Evolutionary conservation across 129 eudicot species (phyloP), one percentile per base, ranked within the genome.

Genomic region (Flaveria ramosissima): DNA sequence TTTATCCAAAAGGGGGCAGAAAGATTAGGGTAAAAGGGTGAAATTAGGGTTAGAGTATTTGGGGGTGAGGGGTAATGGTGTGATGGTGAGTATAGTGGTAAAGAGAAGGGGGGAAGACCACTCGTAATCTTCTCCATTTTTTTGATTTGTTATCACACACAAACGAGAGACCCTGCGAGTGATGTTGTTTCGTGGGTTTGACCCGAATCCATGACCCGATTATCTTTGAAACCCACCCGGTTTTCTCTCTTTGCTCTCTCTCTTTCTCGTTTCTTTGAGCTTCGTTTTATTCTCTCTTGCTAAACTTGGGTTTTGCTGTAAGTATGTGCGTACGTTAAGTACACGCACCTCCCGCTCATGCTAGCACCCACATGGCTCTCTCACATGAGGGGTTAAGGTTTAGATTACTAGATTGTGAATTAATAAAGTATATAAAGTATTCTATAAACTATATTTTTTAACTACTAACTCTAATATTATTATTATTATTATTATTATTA

Each of bases 101-200:
- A 72, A 48, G 75, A 67, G 21, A 66, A 30, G 77, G 74, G 72
- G 55, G 71, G 77, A 79, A 60, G 74, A 68, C 68, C 60, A 74
- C 74, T 81, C 82, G 65, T 65, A 65, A 83, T 88, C 90, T 79
- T 78, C 84, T 81, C 88, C 90, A 88, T 88, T 81, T 83, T 84
- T 84, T 84, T 78, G 52, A 24, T 76, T 50, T 78, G 72, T 57
- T 77, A 46, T 26, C 77, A 50, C 75, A 73, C 47, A 76, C 81
- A 52, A 42, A 24, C 68, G 43, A 75, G 30, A 55, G 23, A 55
- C 69, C 75, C 68, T 61, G 68, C 53, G 16, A 78, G 7, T 66
- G 73, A 52, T 77, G 73, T 80, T 75, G 51, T 77, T 77, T 62
- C 24, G 50, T 51, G 86, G 86, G 64, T 82, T 78, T 32, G 59